phyloP scores from a whole-genome alignment of 208 protist genomes.

The Wallacemonas collosoma region DNA sequence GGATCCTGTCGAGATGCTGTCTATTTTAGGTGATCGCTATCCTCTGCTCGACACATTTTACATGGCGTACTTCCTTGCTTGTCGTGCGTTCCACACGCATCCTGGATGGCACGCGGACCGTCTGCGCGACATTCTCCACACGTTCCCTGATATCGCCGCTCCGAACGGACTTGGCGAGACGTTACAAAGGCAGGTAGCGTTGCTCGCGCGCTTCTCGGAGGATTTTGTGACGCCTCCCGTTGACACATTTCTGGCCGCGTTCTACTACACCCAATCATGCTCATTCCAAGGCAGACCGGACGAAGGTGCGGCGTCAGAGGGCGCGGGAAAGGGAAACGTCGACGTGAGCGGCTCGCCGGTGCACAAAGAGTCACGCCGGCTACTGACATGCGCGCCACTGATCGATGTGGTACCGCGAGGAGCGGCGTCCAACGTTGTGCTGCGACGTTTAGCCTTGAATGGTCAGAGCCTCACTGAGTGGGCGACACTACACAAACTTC shows the following conservation, averaged over 20 bases:
- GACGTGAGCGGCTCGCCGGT: neutral
- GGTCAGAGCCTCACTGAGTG: neutral
- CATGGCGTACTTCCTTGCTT: slow-evolving; percentile 20
- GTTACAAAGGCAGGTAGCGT: neutral
- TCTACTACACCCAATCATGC: slow-evolving; percentile 28
- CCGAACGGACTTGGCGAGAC: neutral
- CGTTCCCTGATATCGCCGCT: slow-evolving; percentile 4
- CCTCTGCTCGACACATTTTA: slow-evolving; percentile 22
- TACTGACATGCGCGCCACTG: slow-evolving; percentile 19
- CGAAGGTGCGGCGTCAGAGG: neutral
- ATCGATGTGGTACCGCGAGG: slow-evolving; percentile 17
- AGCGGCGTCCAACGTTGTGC: slow-evolving; percentile 14
- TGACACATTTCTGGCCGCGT: slow-evolving; percentile 24
- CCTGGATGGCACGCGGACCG: neutral
- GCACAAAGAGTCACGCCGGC: neutral
- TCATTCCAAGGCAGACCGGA: slow-evolving; percentile 2
- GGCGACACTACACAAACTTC: slow-evolving; percentile 11
- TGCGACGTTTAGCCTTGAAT: neutral
- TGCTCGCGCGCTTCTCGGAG: slow-evolving; percentile 21
- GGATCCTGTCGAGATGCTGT: slow-evolving; percentile 34
- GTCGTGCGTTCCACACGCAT: neutral
- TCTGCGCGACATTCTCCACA: slow-evolving; percentile 1
- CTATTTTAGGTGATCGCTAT: slow-evolving; percentile 16
- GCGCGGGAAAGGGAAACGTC: too few relatives aligned
- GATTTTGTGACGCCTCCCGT: slow-evolving; percentile 32